A percentile compares a stretch with the other conserved stretches of the same genome.
phyloP scores from a whole-genome alignment of 2,329 filamentous ascomycete genomes.

The Arthrobotrys pseudoclavata region DNA sequence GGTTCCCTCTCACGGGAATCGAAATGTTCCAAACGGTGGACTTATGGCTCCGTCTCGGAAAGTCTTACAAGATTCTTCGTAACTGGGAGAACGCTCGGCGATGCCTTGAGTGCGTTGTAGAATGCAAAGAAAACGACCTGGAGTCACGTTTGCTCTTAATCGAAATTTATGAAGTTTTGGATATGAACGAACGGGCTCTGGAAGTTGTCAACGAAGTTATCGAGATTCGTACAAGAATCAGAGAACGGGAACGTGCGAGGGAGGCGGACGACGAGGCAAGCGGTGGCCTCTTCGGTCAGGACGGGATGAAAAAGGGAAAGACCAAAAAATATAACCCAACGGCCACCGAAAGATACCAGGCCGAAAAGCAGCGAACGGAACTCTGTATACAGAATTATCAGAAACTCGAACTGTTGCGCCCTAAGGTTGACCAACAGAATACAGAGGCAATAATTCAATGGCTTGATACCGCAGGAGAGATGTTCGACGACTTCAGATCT shows the following conservation, averaged over 20 bases:
- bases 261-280: slow-evolving; percentile 58
- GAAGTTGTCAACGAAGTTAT: slow-evolving; percentile 82
- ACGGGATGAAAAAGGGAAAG: slow-evolving; percentile 45
- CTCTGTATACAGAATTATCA: slow-evolving; percentile 68
- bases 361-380: slow-evolving; percentile 66
- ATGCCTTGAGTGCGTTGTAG: slow-evolving; percentile 55
- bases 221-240: slow-evolving; percentile 71
- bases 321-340: slow-evolving; percentile 48
- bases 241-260: slow-evolving; percentile 62
- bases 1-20: slow-evolving; percentile 71
- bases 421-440: slow-evolving; percentile 69
- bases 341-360: slow-evolving; percentile 63
- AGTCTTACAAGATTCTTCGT: slow-evolving; percentile 77
- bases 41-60: slow-evolving; percentile 72
- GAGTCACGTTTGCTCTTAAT: slow-evolving; percentile 52
- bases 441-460: slow-evolving; percentile 71
- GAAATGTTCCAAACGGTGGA: slow-evolving; percentile 71
- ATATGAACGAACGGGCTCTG: slow-evolving; percentile 81
- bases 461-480: slow-evolving; percentile 72
- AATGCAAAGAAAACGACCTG: slow-evolving; percentile 50
- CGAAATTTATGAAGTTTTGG: slow-evolving; percentile 81
- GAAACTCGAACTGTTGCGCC: slow-evolving; percentile 69
- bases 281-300: slow-evolving; percentile 35
- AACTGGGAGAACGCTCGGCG: slow-evolving; percentile 64
- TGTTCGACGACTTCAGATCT: slow-evolving; percentile 74